A percentile compares a stretch with the other conserved stretches of the same genome.
These are phyloP conservation scores for Backusella tuberculispora DNA, from an alignment of 192 early-diverging fungal genomes.

Conservation along the genomic window DNA sequence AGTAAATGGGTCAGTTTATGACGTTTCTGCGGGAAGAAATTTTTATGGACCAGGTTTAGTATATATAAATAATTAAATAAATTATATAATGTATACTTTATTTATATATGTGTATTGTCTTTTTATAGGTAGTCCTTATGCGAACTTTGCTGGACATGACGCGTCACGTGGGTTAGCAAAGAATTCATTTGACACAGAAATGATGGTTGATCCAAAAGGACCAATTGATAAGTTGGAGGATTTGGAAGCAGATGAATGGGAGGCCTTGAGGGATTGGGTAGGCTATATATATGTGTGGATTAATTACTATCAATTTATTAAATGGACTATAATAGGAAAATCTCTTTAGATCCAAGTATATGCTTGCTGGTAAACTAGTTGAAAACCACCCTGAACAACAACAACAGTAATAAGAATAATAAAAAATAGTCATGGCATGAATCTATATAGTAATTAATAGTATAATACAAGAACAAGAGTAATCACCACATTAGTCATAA, in stretches of 20 bases:
- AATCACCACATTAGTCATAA: not conserved
- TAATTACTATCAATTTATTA: not conserved
- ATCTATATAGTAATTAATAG: not conserved
- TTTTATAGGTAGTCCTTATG: conserved; percentile 82
- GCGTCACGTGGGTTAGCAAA: conserved; percentile 94
- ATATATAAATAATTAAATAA: not conserved
- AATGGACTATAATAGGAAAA: conserved; percentile 12
- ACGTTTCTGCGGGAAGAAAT: conserved; percentile 78
- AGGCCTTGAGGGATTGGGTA: conserved; percentile 80
- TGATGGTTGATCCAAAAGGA: conserved; percentile 67
- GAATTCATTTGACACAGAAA: conserved; percentile 78
- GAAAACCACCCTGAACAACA: conserved; percentile 36
- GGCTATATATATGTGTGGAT: no score
- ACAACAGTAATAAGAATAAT: not conserved
- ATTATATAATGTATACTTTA: not conserved
- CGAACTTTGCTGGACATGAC: conserved; percentile 94
- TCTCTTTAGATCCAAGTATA: conserved; percentile 82
- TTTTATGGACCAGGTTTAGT: conserved; percentile 90
- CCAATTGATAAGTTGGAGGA: conserved; percentile 84
- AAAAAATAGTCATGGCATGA: not conserved
- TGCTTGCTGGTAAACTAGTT: conserved; percentile 67
- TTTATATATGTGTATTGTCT: not conserved
- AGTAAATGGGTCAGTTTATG: conserved; percentile 87
- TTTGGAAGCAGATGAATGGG: conserved; percentile 71
- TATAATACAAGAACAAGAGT: not conserved